Evolutionary conservation across 208 protist species (phyloP).

Genomic region (Leishmania tropica): DNA sequence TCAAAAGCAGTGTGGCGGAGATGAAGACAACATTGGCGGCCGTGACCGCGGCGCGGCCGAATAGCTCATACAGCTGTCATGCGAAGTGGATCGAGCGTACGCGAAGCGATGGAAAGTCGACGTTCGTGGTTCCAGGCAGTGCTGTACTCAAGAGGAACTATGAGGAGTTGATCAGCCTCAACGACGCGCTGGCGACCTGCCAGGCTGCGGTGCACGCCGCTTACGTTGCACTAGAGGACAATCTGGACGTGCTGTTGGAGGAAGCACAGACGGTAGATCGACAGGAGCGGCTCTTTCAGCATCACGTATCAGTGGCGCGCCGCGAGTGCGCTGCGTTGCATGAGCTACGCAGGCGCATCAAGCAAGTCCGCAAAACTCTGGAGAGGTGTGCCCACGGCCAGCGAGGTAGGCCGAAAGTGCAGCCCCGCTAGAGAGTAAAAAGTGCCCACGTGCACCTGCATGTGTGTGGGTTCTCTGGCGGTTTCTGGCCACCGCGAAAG

Average conservation of each 20-base stretch:
- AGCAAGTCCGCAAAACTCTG: slow-evolving; percentile 13
- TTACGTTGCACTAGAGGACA: slow-evolving; percentile 44
- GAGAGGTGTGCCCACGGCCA: not conserved
- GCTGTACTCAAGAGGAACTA: slow-evolving; percentile 40
- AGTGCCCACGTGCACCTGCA: not conserved
- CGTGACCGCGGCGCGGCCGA: slow-evolving; percentile 34
- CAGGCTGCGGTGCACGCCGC: slow-evolving; percentile 46
- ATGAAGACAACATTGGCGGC: slow-evolving; percentile 34
- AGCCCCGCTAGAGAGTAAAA: not conserved
- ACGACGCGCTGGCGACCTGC: slow-evolving; percentile 70
- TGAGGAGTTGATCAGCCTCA: slow-evolving; percentile 43
- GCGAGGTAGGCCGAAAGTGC: not conserved
- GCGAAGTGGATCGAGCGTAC: slow-evolving; percentile 57
- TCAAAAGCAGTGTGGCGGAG: slow-evolving; percentile 25
- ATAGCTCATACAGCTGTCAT: slow-evolving; percentile 38
- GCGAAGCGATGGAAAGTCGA: slow-evolving; percentile 18
- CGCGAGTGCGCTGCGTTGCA: slow-evolving; percentile 54
- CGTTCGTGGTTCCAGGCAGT: slow-evolving; percentile 28
- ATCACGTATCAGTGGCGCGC: slow-evolving; percentile 38
- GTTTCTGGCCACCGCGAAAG: not conserved
- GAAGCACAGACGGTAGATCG: slow-evolving; percentile 51
- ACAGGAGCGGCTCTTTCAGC: slow-evolving; percentile 51
- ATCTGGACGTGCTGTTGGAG: slow-evolving; percentile 51
- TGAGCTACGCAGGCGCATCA: slow-evolving; percentile 36
- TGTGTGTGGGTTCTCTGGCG: not conserved